These are phyloP conservation scores for Clathrospora elynae DNA, from an alignment of 2,329 filamentous ascomycete species.

Conservation along the genomic window DNA sequence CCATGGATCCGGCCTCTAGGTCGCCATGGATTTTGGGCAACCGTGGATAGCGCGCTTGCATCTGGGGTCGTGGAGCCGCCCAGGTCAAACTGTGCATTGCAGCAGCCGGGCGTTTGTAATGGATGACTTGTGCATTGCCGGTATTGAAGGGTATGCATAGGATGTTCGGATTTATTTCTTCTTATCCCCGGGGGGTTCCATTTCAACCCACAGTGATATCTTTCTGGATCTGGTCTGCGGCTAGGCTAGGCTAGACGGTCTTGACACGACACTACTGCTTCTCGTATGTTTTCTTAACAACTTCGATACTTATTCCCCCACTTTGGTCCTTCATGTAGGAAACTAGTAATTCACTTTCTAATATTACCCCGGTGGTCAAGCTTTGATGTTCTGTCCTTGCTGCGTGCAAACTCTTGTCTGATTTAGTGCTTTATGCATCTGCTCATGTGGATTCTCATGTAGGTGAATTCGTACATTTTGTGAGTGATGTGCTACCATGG, in stretches of 20 bases:
- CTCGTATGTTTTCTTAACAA: constrained; percentile 49
- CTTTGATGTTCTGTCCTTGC: no score
- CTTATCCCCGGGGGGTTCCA: constrained; percentile 34
- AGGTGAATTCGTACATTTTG: no score
- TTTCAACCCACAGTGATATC: constrained; percentile 35
- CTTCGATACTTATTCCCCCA: constrained; percentile 50
- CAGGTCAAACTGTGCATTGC: constrained; percentile 30
- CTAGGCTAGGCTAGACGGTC: constrained; percentile 40
- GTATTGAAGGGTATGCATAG: constrained; percentile 27
- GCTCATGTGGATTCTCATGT: no score
- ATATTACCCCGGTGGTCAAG: constrained; percentile 42
- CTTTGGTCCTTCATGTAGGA: constrained; percentile 48
- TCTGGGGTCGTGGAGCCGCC: constrained; percentile 25
- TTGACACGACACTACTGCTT: constrained; percentile 44
- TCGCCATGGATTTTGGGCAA: constrained; percentile 18
- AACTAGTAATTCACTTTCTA: constrained; percentile 51
- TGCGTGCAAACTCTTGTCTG: no score
- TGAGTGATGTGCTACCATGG: no score
- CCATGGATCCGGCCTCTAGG: constrained; percentile 7
- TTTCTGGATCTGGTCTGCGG: constrained; percentile 28
- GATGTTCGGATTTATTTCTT: constrained; percentile 38
- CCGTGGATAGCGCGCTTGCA: constrained; percentile 37
- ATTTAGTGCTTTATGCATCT: no score
- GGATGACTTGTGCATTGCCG: constrained; percentile 37
- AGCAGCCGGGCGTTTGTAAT: constrained; percentile 44